Evolutionary conservation across 192 early-diverging fungal species (phyloP).

Genomic region (Podila horticola): DNA sequence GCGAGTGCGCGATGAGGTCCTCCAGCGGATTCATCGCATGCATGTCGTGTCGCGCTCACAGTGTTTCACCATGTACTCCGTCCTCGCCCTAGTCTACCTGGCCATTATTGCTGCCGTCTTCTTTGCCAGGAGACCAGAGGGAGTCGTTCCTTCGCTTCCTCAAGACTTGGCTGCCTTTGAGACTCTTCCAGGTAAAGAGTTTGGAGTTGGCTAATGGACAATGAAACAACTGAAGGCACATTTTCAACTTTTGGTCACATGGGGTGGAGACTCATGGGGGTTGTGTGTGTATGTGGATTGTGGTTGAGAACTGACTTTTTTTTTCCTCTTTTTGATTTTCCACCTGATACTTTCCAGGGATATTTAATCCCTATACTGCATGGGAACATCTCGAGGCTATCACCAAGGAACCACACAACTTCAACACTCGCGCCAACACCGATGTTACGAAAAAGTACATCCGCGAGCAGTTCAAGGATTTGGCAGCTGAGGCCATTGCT

Average conservation of each 20-base stretch:
- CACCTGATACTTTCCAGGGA: conserved; percentile 2
- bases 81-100: conserved; percentile 16
- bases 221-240: not conserved
- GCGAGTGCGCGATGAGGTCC: conserved; percentile 30
- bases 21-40: conserved; percentile 15
- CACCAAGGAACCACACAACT: conserved; percentile 38
- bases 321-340: not conserved
- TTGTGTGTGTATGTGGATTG: not conserved
- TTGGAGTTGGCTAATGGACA: not conserved
- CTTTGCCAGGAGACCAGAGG: conserved; percentile 11
- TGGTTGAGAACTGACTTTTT: not conserved
- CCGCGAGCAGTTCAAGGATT: conserved; percentile 16
- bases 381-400: conserved; percentile 34
- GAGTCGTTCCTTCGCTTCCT: conserved; percentile 23
- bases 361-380: conserved; percentile 43
- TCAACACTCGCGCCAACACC: conserved; percentile 37
- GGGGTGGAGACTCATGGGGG: too few relatives aligned
- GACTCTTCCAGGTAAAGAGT: conserved; percentile 23
- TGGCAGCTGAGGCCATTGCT: conserved; percentile 33
- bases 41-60: conserved; percentile 21
- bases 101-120: conserved; percentile 16
- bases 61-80: conserved; percentile 27
- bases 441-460: conserved; percentile 35
- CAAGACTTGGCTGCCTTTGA: conserved; percentile 10
- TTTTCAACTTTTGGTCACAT: not conserved